Conservation (phyloP, 1,284 basidiomycete species). For the Lignosus rhinocerotis region DNA sequence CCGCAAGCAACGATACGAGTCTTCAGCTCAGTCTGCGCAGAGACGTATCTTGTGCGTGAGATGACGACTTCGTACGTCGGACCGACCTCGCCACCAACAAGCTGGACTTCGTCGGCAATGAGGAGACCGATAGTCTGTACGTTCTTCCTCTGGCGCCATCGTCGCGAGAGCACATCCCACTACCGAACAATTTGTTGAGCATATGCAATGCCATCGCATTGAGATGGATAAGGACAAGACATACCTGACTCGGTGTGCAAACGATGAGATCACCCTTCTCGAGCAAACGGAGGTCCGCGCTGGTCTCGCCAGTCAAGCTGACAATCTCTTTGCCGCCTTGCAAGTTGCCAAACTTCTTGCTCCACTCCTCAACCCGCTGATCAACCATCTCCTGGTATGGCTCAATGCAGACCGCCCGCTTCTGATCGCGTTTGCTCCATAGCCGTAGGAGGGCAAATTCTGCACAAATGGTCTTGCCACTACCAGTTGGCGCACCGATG, state of each 20-base stretch:
- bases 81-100: conserved; percentile 90
- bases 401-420: conserved; percentile 93
- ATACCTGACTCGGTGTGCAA: conserved; percentile 84
- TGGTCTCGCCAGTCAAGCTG: conserved; percentile 93
- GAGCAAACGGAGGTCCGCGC: conserved; percentile 86
- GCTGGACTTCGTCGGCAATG: conserved; percentile 94
- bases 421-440: conserved; percentile 84
- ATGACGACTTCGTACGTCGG: conserved; percentile 96
- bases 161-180: conserved; percentile 96
- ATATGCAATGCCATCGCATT: neutral
- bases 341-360: conserved; percentile 76
- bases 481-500: conserved; percentile 94
- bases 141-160: conserved; percentile 97
- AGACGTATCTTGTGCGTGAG: conserved; percentile 92
- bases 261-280: conserved; percentile 93
- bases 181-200: conserved; percentile 37
- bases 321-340: conserved; percentile 93
- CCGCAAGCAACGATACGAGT: conserved; percentile 94
- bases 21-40: conserved; percentile 90
- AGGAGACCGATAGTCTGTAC: conserved; percentile 92
- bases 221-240: neutral
- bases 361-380: conserved; percentile 87
- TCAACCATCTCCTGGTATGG: conserved; percentile 98
- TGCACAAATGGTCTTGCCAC: conserved; percentile 96
- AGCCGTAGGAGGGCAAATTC: conserved; percentile 93